Conservation (phyloP, 169 alveolate genomes). For the Cryptosporidium sp. region DNA sequence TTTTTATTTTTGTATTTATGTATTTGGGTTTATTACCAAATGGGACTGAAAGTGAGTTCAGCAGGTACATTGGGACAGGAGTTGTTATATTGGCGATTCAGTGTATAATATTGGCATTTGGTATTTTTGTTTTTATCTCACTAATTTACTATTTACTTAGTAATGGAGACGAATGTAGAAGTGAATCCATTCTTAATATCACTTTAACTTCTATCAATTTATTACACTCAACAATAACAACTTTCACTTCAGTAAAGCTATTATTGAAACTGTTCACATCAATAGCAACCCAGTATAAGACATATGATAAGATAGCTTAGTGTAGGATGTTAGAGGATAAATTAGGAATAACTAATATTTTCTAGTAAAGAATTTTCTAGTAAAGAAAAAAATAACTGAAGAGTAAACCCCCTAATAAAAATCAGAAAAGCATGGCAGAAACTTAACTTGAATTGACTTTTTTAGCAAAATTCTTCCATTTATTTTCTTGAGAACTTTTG, state of each 20-base stretch:
- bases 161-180: conserved; percentile 17
- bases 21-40: conserved; percentile 52
- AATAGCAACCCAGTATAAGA: conserved; percentile 56
- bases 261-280: conserved; percentile 43
- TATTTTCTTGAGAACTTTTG: conserved; percentile 9
- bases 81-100: conserved; percentile 54
- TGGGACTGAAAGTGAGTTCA: conserved; percentile 46
- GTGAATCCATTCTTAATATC: conserved; percentile 34
- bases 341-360: conserved; percentile 5
- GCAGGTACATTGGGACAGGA: conserved; percentile 38
- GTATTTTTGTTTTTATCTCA: conserved; percentile 38
- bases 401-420: conserved; percentile 12
- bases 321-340: neutral
- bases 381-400: neutral
- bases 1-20: conserved; percentile 58
- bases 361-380: neutral
- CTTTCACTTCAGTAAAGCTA: conserved; percentile 49
- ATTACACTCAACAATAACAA: conserved; percentile 55
- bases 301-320: conserved; percentile 28
- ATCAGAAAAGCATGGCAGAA: neutral
- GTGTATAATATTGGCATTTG: conserved; percentile 49
- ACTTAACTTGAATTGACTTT: neutral
- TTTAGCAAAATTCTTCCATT: conserved; percentile 31
- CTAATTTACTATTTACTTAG: conserved; percentile 7
- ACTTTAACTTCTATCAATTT: conserved; percentile 42